A percentile compares a stretch with the other conserved stretches of the same genome.
These are phyloP conservation scores for Ichthyophthirius multifiliis DNA, from an alignment of 169 alveolate genomes.

Conservation along the genomic window DNA sequence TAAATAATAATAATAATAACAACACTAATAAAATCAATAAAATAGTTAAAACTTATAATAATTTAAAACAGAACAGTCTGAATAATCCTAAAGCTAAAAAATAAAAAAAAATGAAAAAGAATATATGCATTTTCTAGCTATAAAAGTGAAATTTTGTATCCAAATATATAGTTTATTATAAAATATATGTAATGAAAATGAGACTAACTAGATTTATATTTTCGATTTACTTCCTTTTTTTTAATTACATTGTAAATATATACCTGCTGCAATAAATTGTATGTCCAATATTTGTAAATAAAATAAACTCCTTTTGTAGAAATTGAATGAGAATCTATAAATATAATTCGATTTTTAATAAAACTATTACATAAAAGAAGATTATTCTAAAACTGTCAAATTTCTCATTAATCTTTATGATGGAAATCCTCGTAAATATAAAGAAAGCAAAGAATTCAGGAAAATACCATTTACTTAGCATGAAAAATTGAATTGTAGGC, in stretches of 20 bases:
- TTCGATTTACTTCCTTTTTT: neutral
- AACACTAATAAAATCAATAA: no score
- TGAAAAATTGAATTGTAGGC: slow-evolving; percentile 7
- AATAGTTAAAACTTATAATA: no score
- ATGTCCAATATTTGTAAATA: neutral
- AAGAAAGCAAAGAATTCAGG: neutral
- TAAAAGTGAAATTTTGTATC: neutral
- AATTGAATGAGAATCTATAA: neutral
- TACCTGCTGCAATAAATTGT: neutral
- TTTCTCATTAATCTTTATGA: slow-evolving; percentile 14
- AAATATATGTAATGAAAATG: neutral
- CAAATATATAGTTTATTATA: neutral
- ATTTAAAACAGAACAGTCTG: no score
- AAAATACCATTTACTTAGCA: neutral
- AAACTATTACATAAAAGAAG: neutral
- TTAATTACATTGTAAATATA: neutral
- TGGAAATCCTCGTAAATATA: neutral
- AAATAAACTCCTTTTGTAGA: neutral
- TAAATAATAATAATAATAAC: no score
- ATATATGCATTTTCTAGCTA: neutral
- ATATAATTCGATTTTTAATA: neutral
- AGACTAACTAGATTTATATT: neutral
- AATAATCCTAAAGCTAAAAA: no score
- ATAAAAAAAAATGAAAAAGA: neutral
- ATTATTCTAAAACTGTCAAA: neutral